Percentiles rank a stretch among this genome's conserved stretches.
Conservation (phyloP, 352 stramenopile species). For the Globisporangium uncinulatum region DNA sequence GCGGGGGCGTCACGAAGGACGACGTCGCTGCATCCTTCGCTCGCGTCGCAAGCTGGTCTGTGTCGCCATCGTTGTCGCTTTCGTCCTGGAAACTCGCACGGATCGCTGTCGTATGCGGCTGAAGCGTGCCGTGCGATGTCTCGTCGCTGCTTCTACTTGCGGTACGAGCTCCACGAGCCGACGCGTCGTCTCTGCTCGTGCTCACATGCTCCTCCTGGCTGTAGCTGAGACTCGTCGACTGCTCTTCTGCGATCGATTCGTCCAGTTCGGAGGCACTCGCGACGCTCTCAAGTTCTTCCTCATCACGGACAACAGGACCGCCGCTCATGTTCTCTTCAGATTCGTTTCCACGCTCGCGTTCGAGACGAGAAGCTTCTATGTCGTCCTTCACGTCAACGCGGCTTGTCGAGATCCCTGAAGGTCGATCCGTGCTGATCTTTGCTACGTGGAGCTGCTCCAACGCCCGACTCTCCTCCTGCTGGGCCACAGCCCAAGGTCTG, state of each 20-base stretch:
- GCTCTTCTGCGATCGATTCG: slow-evolving; percentile 40
- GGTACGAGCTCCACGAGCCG: background rate
- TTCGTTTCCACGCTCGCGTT: background rate
- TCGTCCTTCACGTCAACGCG: background rate
- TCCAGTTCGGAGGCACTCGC: slow-evolving; percentile 50
- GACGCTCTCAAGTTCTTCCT: slow-evolving; percentile 47
- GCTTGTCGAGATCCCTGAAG: background rate
- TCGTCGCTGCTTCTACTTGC: background rate
- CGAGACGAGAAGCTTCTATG: background rate
- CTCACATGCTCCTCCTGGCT: slow-evolving; percentile 24
- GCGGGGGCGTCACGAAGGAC: slow-evolving; percentile 16
- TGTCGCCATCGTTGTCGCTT: slow-evolving; percentile 21
- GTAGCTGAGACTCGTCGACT: slow-evolving; percentile 15
- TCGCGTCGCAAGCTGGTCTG: slow-evolving; percentile 1
- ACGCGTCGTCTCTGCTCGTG: slow-evolving; percentile 20
- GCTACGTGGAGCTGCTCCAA: background rate
- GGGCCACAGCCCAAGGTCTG: background rate
- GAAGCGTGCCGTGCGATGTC: slow-evolving; percentile 1
- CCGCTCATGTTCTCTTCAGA: slow-evolving; percentile 7
- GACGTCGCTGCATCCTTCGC: background rate
- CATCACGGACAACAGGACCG: slow-evolving; percentile 27
- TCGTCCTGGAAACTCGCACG: slow-evolving; percentile 6
- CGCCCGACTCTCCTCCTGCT: background rate
- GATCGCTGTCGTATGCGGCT: background rate
- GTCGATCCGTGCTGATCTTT: slow-evolving; percentile 1